Evolutionary conservation across 495 filamentous ascomycete genomes (phyloP).

Genomic region (Trypethelium eluteriae): DNA sequence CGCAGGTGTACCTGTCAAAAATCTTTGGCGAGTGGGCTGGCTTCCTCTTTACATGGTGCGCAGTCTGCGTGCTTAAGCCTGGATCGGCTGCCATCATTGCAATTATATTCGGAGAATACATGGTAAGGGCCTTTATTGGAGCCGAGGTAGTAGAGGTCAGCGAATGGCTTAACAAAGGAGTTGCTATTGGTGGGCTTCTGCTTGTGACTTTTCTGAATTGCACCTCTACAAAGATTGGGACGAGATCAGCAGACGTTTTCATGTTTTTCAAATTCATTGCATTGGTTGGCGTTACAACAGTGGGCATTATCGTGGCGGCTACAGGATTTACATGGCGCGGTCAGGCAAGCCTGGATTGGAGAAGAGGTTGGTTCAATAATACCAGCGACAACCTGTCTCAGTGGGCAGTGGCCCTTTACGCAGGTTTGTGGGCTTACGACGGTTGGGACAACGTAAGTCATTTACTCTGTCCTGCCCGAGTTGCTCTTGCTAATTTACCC

Average conservation of each 20-base stretch:
- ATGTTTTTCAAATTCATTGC: conserved; percentile 97
- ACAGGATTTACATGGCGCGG: conserved; percentile 76
- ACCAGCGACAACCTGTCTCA: conserved; percentile 69
- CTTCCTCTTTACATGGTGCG: conserved; percentile 93
- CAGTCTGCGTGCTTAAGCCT: conserved; percentile 88
- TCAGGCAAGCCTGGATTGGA: conserved; percentile 77
- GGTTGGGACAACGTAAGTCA: conserved; percentile 92
- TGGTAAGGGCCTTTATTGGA: conserved; percentile 76
- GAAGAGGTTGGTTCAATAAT: conserved; percentile 80
- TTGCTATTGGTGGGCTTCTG: conserved; percentile 69
- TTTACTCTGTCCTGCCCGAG: conserved; percentile 2
- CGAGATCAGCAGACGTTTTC: conserved; percentile 75
- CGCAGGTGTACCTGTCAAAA: conserved; percentile 87
- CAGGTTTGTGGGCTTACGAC: conserved; percentile 95
- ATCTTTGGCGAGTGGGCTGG: conserved; percentile 90
- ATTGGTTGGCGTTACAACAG: conserved; percentile 76
- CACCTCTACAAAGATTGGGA: conserved; percentile 79
- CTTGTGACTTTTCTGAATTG: conserved; percentile 79
- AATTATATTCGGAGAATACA: conserved; percentile 96
- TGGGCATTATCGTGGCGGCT: conserved; percentile 79
- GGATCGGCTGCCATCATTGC: conserved; percentile 89
- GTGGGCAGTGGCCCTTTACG: conserved; percentile 90
- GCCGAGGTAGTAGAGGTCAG: conserved; percentile 68
- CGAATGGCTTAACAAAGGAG: conserved; percentile 83
- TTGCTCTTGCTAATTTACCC: not conserved